phyloP scores from a whole-genome alignment of 805 yeast species.

The Yamadazyma paraphyllophila region DNA sequence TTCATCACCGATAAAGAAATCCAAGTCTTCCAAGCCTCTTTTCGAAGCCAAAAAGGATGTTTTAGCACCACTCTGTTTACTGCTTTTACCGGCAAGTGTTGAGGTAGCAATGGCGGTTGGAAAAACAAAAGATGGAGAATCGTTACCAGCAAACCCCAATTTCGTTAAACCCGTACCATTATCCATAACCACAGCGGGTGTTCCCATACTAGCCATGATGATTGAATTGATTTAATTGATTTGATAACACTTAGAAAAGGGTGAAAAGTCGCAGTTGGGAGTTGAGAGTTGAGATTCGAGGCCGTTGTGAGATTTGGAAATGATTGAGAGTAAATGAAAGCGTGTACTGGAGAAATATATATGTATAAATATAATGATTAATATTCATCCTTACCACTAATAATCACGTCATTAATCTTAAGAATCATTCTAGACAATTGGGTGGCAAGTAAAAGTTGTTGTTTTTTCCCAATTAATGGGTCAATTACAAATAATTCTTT shows the following conservation, averaged over 20 bases:
- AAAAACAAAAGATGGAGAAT: slow-evolving; percentile 93
- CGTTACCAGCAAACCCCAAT: slow-evolving; percentile 97
- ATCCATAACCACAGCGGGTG: slow-evolving; percentile 97
- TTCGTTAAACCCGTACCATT: slow-evolving; percentile 98
- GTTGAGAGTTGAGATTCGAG: too few species aligned
- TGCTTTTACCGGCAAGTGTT: slow-evolving; percentile 39
- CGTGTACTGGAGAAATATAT: not conserved
- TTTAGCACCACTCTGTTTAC: slow-evolving; percentile 42
- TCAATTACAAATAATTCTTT: slow-evolving; percentile 91
- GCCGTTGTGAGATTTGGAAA: not conserved
- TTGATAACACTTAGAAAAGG: not conserved
- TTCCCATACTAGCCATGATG: slow-evolving; percentile 60
- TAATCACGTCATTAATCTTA: slow-evolving; percentile 94
- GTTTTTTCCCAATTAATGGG: slow-evolving; percentile 96
- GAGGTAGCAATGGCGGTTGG: slow-evolving; percentile 96
- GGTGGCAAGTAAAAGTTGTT: slow-evolving; percentile 91
- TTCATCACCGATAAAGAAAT: slow-evolving; percentile 94
- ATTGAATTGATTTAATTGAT: not conserved
- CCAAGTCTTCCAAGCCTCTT: slow-evolving; percentile 90
- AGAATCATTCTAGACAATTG: slow-evolving; percentile 97
- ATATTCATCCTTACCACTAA: slow-evolving; percentile 79
- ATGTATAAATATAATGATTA: slow-evolving; percentile 18
- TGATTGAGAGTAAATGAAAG: not conserved
- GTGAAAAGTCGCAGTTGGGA: not conserved
- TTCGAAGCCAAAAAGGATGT: slow-evolving; percentile 48